A percentile compares a stretch with the other conserved stretches of the same genome.
phyloP scores from a whole-genome alignment of 1,284 basidiomycete genomes.

The Naganishia albida region DNA sequence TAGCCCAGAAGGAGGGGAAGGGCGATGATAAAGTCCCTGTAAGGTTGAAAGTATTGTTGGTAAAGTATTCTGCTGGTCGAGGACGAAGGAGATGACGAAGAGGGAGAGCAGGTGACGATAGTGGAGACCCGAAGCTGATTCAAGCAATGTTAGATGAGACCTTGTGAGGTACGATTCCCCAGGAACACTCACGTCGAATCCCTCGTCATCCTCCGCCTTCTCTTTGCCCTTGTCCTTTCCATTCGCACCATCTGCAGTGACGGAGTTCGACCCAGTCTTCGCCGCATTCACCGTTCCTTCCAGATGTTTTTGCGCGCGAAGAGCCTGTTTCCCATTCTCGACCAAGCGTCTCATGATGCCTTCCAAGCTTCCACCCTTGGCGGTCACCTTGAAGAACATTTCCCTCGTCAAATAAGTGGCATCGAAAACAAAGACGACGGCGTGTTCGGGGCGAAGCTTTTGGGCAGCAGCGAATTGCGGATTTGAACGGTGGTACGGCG shows the following conservation, averaged over 20 bases:
- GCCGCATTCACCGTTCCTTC: neutral
- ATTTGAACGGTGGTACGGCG: constrained; percentile 9
- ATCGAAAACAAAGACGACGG: constrained; percentile 25
- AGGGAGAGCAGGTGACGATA: constrained; percentile 20
- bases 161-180: neutral
- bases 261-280: neutral
- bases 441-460: constrained; percentile 7
- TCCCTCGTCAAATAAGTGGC: constrained; percentile 24
- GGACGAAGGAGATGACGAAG: constrained; percentile 20
- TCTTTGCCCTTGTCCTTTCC: constrained; percentile 19
- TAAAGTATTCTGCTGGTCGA: constrained; percentile 21
- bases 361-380: constrained; percentile 24
- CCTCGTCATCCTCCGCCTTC: constrained; percentile 18
- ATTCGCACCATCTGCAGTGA: neutral
- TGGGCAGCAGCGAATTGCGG: neutral
- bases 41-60: constrained; percentile 26
- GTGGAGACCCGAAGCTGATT: constrained; percentile 19
- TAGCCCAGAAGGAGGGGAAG: constrained; percentile 22
- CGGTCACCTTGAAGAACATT: constrained; percentile 28
- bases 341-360: constrained; percentile 23
- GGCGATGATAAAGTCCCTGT: constrained; percentile 27
- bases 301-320: constrained; percentile 1
- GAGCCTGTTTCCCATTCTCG: constrained; percentile 21
- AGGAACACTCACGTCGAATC: constrained; percentile 12
- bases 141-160: neutral